Evolutionary conservation across 768 basidiomycete species (phyloP).

Genomic region (Rhodotorula sphaerocarpa): DNA sequence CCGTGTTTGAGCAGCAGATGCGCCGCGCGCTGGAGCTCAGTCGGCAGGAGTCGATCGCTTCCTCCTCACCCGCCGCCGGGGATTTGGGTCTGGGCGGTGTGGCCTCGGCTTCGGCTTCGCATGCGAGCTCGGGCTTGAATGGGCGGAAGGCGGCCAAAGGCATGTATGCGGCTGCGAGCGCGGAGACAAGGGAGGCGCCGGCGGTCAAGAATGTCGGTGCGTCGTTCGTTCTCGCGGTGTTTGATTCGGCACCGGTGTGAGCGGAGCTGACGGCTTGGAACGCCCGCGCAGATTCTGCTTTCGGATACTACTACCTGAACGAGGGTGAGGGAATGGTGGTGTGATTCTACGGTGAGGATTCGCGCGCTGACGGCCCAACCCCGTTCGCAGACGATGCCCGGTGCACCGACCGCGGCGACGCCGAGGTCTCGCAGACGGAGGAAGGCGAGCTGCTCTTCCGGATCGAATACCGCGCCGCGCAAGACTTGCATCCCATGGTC

Average conservation of each 20-base stretch:
- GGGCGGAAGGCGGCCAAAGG: slow-evolving; percentile 15
- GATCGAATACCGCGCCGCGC: slow-evolving; percentile 29
- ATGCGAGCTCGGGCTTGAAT: background rate
- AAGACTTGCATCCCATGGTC: slow-evolving; percentile 28
- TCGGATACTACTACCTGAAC: slow-evolving; percentile 29
- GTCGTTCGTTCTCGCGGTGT: background rate
- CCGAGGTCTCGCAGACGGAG: slow-evolving; percentile 25
- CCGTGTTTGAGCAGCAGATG: slow-evolving; percentile 1
- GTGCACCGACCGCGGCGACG: background rate
- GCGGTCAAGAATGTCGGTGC: slow-evolving; percentile 17
- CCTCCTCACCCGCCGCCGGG: background rate
- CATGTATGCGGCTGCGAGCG: background rate
- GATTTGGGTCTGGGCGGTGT: background rate
- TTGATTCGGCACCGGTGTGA: too few relatives aligned
- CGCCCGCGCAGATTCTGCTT: slow-evolving; percentile 6
- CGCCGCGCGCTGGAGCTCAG: background rate
- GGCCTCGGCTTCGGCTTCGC: too few relatives aligned
- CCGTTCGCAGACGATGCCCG: slow-evolving; percentile 14
- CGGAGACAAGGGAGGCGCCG: background rate
- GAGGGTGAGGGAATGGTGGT: slow-evolving; percentile 9
- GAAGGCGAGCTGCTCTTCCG: slow-evolving; percentile 13
- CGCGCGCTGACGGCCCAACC: background rate
- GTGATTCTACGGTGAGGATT: background rate
- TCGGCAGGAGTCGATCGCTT: background rate
- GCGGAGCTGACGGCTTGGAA: background rate